Conservation (phyloP, 139 green algal genomes). For the Tetraselmis striata region DNA sequence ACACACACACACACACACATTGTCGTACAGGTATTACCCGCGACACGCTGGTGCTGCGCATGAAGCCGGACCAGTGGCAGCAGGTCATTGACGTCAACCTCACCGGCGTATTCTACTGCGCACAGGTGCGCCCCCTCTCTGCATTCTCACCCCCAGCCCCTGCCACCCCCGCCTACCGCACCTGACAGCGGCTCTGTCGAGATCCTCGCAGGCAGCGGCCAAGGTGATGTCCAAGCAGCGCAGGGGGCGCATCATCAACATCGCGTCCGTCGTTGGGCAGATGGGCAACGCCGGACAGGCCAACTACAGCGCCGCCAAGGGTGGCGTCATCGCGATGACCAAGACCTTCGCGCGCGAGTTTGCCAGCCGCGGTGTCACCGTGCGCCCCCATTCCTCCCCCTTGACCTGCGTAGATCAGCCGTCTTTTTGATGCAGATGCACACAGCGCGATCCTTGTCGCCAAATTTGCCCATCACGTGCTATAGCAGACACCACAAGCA, state of each 20-base stretch:
- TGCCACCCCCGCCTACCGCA: neutral
- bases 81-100: constrained; percentile 98
- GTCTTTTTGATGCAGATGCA: neutral
- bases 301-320: constrained; percentile 87
- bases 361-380: constrained; percentile 62
- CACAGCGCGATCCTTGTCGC: neutral
- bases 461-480: too few species aligned
- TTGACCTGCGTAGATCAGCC: neutral
- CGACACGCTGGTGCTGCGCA: constrained; percentile 96
- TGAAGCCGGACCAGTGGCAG: constrained; percentile 96
- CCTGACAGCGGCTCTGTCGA: too few species aligned
- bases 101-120: constrained; percentile 83
- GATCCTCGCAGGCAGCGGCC: constrained; percentile 56
- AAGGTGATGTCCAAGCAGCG: constrained; percentile 89
- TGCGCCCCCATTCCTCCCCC: constrained; percentile 33
- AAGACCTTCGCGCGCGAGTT: constrained; percentile 70
- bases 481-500: too few species aligned
- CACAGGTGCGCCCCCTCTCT: constrained; percentile 48
- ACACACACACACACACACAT: neutral
- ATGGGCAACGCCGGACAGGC: constrained; percentile 86
- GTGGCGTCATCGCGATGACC: constrained; percentile 80
- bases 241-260: constrained; percentile 94
- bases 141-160: neutral
- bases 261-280: constrained; percentile 92
- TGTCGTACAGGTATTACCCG: constrained; percentile 81